Base-by-base conservation (phyloP, 768 basidiomycete species). In the Suillus americanus region DNA sequence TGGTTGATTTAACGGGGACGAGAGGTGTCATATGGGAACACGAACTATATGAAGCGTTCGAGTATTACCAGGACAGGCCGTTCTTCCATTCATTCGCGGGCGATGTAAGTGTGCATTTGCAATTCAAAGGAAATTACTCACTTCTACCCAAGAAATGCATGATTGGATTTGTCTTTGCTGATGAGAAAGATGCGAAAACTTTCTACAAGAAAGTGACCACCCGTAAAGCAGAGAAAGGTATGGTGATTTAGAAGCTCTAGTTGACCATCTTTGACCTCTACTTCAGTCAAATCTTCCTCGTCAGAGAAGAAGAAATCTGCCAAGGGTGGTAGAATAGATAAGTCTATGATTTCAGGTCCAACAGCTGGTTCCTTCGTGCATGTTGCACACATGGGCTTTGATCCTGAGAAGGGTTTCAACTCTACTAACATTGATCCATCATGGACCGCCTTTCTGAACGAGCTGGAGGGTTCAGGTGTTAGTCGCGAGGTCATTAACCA, bases 301-400 rank as follows among this genome's bases (percentile, higher is more conserved):
- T 60, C 77, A 9, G 81, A 82, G 61, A 87, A 87, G 73, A 89
- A 87, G 77, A 86, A 84, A 63, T 67, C 77, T 3, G 73, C 79
- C 59, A 89, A 87, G 67, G 86, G 86, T 8, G 90, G 92, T 55
- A 91, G 88, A 75, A 92, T 98, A 64, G 91, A 97, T 80, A 98
- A 97, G 76, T 91, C 93, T 1, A 86, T 90, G 82, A 98, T 99
- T 57, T 95, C 94, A 13, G 90, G 82, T 0, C 96, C 95, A 2
- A 85, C 87, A 5, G 75, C 79, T 1, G 89, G 89, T 16, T 90
- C 90, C 9, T 98, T 98, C 80, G 84, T 86, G 64, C 96, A 98
- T 72, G 83, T 97, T 51, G 94, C 91, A 0, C 96, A 98, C 73
- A 97, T 99, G 92, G 96, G 95, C 14, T 97, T 90, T 75, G 92